Conservation (phyloP, 257 asterid species). For the Solanum phureja region DNA sequence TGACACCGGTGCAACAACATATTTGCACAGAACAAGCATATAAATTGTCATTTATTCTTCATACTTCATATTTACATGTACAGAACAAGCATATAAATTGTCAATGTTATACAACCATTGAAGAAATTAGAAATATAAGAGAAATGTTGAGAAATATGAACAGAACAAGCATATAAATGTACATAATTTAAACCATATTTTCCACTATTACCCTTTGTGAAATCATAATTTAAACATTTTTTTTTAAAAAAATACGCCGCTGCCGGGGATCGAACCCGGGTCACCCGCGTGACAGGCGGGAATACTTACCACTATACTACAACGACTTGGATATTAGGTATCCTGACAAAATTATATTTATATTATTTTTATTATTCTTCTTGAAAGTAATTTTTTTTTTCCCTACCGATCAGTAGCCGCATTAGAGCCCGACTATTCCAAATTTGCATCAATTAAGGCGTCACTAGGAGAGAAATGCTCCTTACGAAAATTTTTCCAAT, state of each 20-base stretch:
- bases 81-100: background rate
- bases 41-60: background rate
- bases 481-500: rapidly evolving
- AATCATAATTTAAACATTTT: too few relatives aligned
- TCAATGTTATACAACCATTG: background rate
- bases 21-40: background rate
- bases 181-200: too few relatives aligned
- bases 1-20: background rate
- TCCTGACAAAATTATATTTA: rapidly evolving
- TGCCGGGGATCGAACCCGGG: constrained; percentile 73
- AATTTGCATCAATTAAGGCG: background rate
- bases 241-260: background rate
- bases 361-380: background rate
- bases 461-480: background rate
- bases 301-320: constrained; percentile 64
- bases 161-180: too few relatives aligned
- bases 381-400: too few relatives aligned
- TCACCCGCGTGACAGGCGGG: constrained; percentile 62
- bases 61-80: background rate
- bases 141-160: background rate
- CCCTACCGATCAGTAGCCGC: too few relatives aligned
- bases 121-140: background rate
- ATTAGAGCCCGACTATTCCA: too few relatives aligned
- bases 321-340: constrained; percentile 5
- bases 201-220: too few relatives aligned